Conservation (phyloP, 257 asterid species). For the Nicotiana otophora region DNA sequence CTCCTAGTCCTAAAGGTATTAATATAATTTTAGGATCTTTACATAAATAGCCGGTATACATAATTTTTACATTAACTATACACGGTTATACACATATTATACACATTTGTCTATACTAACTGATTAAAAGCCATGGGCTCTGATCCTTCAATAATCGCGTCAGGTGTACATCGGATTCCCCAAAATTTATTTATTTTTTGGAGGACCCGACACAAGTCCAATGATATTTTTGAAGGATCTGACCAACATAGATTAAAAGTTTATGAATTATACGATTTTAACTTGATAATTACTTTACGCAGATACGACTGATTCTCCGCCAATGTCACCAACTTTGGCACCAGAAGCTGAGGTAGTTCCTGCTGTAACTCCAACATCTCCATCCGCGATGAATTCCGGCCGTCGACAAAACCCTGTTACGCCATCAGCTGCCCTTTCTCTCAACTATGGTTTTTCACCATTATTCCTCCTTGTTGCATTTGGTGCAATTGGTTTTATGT, state of each 20-base stretch:
- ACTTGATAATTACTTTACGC: neutral
- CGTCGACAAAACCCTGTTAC: constrained; percentile 11
- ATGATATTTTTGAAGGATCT: neutral
- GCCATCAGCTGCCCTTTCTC: constrained; percentile 28
- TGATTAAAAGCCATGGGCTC: neutral
- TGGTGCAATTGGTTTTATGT: constrained; percentile 22
- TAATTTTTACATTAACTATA: no score
- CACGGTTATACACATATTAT: no score
- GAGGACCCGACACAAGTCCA: neutral
- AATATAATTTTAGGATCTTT: neutral
- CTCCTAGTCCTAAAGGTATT: constrained; percentile 27
- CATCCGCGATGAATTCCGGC: neutral
- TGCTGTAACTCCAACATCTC: constrained; percentile 17
- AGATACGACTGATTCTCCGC: constrained; percentile 12
- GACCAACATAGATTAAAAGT: neutral
- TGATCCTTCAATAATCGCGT: neutral
- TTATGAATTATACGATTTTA: neutral
- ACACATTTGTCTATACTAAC: neutral
- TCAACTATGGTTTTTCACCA: constrained; percentile 20
- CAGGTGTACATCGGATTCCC: no score
- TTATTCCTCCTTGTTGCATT: constrained; percentile 12
- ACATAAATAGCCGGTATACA: no score
- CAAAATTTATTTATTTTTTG: neutral
- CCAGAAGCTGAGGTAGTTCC: constrained; percentile 20
- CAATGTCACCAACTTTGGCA: constrained; percentile 26